phyloP scores from a whole-genome alignment of 257 asterid genomes.

The Scutellaria minor region DNA sequence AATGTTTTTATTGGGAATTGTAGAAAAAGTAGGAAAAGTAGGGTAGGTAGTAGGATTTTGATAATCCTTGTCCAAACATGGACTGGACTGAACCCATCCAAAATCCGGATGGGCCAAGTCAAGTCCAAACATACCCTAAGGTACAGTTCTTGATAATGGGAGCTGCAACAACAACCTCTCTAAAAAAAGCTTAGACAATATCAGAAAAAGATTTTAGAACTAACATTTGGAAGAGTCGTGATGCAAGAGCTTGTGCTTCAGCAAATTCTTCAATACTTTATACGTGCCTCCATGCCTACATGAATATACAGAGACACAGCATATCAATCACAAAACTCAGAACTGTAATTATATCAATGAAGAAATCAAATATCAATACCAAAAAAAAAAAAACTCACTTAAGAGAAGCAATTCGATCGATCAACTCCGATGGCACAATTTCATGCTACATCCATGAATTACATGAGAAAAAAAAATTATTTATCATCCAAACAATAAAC shows the following conservation, averaged over 20 bases:
- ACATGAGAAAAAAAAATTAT: neutral
- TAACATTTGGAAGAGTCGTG: slow-evolving; percentile 94
- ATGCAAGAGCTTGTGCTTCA: slow-evolving; percentile 91
- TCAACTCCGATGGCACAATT: slow-evolving; percentile 86
- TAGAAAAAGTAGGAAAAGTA: too few relatives aligned
- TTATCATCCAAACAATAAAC: neutral
- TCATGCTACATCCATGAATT: slow-evolving; percentile 63
- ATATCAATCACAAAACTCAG: neutral
- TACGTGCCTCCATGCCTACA: slow-evolving; percentile 95
- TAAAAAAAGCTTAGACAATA: neutral
- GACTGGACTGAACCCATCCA: too few relatives aligned
- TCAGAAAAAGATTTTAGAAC: slow-evolving; percentile 34
- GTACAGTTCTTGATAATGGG: neutral
- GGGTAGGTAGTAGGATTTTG: too few relatives aligned
- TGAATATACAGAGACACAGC: slow-evolving; percentile 21
- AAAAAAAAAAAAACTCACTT: slow-evolving; percentile 48
- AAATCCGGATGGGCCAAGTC: too few relatives aligned
- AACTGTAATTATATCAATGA: neutral
- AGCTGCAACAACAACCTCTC: neutral
- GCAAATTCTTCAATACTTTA: slow-evolving; percentile 94
- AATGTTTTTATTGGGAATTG: too few relatives aligned
- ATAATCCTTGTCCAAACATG: too few relatives aligned
- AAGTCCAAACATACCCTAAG: too few relatives aligned
- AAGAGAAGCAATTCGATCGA: slow-evolving; percentile 77
- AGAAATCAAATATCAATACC: neutral